These are phyloP conservation scores for Chlorella ohadii DNA, from an alignment of 139 green algal species.

Conservation along the genomic window DNA sequence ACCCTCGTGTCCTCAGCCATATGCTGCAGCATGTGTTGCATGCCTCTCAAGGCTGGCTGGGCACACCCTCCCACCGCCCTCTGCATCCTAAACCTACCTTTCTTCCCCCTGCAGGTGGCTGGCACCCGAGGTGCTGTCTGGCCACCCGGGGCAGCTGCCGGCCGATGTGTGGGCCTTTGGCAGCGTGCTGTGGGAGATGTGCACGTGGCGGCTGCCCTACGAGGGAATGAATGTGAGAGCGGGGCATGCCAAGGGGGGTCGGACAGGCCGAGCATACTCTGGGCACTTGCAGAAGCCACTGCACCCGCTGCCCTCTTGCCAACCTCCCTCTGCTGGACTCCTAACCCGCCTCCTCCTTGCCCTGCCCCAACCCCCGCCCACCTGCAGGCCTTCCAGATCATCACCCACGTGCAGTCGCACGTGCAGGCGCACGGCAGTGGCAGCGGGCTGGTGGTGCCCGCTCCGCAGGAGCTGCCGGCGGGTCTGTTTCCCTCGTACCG, in stretches of 20 bases:
- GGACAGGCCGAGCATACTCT: too few species aligned
- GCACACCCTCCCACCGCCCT: not conserved
- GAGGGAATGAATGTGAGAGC: not conserved
- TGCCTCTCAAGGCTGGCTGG: too few species aligned
- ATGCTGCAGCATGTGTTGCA: too few species aligned
- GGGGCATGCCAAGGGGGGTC: too few species aligned
- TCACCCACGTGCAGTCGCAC: conserved; percentile 10
- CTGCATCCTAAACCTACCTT: not conserved
- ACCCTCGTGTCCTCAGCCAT: too few species aligned
- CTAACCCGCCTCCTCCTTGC: not conserved
- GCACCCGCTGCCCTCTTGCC: too few species aligned
- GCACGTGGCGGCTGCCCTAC: not conserved
- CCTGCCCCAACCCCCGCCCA: not conserved
- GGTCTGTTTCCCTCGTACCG: not conserved
- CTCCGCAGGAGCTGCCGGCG: not conserved
- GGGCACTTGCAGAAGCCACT: too few species aligned
- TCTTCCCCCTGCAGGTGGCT: conserved; percentile 17
- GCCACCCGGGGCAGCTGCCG: conserved; percentile 27
- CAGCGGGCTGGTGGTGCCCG: not conserved
- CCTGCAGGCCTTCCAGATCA: not conserved
- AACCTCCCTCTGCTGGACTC: not conserved
- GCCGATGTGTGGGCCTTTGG: conserved; percentile 68
- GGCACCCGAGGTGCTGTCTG: conserved; percentile 57
- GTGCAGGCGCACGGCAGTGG: not conserved
- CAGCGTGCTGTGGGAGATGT: conserved; percentile 1